phyloP scores from a whole-genome alignment of 768 basidiomycete species.

The Pisolithus albus region DNA sequence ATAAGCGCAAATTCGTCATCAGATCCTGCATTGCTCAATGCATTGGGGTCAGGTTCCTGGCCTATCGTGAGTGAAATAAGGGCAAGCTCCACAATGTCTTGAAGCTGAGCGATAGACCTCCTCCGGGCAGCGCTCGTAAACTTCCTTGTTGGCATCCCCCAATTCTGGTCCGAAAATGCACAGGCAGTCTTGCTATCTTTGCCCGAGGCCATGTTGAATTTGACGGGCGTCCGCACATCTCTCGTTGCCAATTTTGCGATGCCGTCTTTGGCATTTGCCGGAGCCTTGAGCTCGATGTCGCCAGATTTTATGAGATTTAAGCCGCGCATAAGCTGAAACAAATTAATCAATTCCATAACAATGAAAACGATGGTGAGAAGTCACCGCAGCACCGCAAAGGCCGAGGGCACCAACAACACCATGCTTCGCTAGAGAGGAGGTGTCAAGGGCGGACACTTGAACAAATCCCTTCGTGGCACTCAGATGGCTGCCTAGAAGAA shows the following conservation, averaged over 20 bases:
- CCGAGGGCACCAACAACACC: background rate
- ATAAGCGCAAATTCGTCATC: background rate
- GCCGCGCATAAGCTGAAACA: background rate
- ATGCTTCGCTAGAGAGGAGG: background rate
- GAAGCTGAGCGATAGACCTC: too few relatives aligned
- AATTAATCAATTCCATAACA: background rate
- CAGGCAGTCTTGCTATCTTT: conserved; percentile 3
- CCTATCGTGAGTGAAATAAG: too few relatives aligned
- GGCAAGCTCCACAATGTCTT: too few relatives aligned
- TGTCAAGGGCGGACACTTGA: background rate
- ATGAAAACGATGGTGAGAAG: background rate
- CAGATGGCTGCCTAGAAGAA: background rate
- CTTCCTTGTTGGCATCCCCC: background rate
- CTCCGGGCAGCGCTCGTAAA: background rate
- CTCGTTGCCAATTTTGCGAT: background rate
- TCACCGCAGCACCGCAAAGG: background rate
- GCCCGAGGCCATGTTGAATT: conserved; percentile 4
- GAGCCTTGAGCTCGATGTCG: background rate
- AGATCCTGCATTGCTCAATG: background rate
- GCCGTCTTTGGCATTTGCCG: background rate
- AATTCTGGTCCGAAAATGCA: conserved; percentile 6
- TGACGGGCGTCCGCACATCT: background rate
- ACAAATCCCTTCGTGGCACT: background rate
- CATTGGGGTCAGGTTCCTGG: background rate
- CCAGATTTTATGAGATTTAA: background rate